Evolutionary conservation across 129 eudicot species (phyloP).

Genomic region (Artemisia annua): DNA sequence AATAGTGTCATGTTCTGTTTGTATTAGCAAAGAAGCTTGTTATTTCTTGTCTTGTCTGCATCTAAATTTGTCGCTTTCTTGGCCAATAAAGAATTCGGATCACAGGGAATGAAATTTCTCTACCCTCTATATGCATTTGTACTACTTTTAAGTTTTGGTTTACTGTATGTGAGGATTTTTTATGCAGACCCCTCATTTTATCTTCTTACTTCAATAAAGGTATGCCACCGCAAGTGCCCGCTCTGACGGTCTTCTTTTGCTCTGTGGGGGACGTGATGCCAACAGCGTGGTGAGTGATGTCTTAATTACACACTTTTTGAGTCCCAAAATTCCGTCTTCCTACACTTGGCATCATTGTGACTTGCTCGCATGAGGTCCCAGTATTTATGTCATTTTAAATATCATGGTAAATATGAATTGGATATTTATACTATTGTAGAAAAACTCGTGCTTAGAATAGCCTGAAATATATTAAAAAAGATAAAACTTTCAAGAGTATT

Average conservation of each 20-base stretch:
- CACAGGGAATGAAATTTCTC: neutral
- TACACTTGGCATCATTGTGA: conserved; percentile 2
- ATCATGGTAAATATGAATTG: too few relatives aligned
- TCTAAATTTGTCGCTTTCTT: neutral
- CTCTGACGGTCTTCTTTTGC: conserved; percentile 95
- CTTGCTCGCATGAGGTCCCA: neutral
- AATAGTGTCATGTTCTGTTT: neutral
- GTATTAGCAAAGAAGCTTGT: neutral
- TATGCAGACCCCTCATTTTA: conserved; percentile 18
- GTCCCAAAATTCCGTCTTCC: neutral
- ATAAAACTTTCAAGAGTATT: too few relatives aligned
- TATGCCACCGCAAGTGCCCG: conserved; percentile 99
- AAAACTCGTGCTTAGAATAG: too few relatives aligned
- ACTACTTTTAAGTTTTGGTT: neutral
- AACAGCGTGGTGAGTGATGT: conserved; percentile 77
- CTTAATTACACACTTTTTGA: neutral
- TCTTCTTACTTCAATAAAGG: conserved; percentile 42
- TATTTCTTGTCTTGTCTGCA: conserved; percentile 5
- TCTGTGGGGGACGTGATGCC: conserved; percentile 98
- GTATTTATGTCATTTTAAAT: too few relatives aligned
- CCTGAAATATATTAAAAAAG: too few relatives aligned
- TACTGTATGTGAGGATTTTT: neutral
- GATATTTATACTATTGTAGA: too few relatives aligned
- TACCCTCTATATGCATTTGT: neutral
- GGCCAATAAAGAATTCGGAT: neutral